Conservation (phyloP, 257 asterid genomes). For the Voacanga thouarsii region DNA sequence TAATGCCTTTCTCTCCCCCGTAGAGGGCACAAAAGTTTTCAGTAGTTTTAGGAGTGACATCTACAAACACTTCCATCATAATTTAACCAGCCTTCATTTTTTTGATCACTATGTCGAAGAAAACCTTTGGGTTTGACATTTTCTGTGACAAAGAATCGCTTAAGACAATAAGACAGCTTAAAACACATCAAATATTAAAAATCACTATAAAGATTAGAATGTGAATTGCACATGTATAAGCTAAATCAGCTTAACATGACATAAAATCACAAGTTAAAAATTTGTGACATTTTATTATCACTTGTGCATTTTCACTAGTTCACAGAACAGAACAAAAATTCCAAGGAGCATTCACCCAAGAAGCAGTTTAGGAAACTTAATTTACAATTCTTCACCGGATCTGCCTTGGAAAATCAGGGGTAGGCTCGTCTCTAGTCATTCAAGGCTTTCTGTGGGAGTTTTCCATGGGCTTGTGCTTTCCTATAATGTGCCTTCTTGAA, state of each 20-base stretch:
- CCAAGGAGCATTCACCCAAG: too few species aligned
- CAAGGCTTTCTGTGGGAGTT: too few species aligned
- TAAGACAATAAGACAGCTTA: not conserved
- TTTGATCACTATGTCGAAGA: constrained; percentile 71
- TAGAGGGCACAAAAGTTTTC: constrained; percentile 74
- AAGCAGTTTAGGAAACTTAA: too few species aligned
- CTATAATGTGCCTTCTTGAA: too few species aligned
- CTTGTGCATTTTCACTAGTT: too few species aligned
- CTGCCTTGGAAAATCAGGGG: too few species aligned
- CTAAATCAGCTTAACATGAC: not conserved
- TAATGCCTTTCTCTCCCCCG: constrained; percentile 70
- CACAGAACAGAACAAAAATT: too few species aligned
- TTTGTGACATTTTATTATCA: too few species aligned
- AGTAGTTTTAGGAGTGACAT: constrained; percentile 60
- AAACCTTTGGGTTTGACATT: constrained; percentile 72
- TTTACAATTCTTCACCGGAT: too few species aligned
- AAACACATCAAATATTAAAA: not conserved
- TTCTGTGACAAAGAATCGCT: not conserved
- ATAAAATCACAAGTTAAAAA: not conserved
- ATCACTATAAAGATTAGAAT: not conserved
- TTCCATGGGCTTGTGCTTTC: too few species aligned
- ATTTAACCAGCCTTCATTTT: constrained; percentile 55
- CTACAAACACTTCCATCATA: constrained; percentile 63
- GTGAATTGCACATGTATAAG: not conserved
- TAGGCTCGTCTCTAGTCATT: too few species aligned